Base-by-base conservation (phyloP, 2,329 filamentous ascomycete species). In the Aspergillus sp. region DNA sequence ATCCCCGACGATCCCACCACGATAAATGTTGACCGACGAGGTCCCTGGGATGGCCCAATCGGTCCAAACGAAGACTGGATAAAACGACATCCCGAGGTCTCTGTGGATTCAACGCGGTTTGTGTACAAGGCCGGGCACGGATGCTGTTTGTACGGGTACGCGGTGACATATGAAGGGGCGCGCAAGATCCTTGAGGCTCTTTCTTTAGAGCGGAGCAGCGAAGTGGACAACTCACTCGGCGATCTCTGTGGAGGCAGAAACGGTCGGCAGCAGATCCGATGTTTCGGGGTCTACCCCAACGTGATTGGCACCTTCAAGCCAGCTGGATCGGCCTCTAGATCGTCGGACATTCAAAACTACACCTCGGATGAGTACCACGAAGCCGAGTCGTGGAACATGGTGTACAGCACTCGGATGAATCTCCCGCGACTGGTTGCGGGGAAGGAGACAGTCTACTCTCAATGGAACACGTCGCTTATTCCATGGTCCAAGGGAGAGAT, bases 281-380 rank as follows among this genome's bases (percentile, higher is more conserved):
- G 60, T 73, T 78, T 55, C 76, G 72, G 49, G 79, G 82, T 70
- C 47, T 84, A 62, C 75, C 82, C 81, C 0, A 72, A 75, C 31
- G 68, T 85, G 3, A 82, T 85, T 66, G 76, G 81, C n/a, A 79
- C 82, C 17, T 79, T 83, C 62, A 73, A 79, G 1, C 68, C 76
- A 0, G 74, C 74, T 0, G 83, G 82, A 7, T 58, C 57, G 7
- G 38, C 59, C 7, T 68, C 69, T 61, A 60, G 74, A 30, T 66
- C 69, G 54, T 72, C 69, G 48, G 71, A 75, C 62, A 74, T 75
- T 48, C 60, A 72, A 30, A 50, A 64, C 31, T 64, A 69, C 23
- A 63, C 59, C 7, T 59, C 58, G 11, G 58, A 59, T 25, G 61
- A 68, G 25, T 64, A 60, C 38, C 62, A 63, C 34, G 62, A 63